phyloP scores from a whole-genome alignment of 257 asterid genomes.

The Nicotiana attenuata region DNA sequence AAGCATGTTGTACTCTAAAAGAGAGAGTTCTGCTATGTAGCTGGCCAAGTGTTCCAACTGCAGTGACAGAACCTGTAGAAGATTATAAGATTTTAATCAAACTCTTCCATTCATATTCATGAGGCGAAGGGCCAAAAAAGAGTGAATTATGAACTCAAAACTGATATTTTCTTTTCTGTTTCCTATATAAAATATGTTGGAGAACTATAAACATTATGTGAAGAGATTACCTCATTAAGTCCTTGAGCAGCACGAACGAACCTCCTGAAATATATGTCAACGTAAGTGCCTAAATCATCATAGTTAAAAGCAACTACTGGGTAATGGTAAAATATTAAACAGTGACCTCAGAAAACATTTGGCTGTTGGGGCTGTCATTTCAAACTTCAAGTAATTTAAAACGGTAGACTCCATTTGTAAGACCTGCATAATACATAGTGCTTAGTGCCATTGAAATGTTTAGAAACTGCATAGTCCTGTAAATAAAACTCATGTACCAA shows the following conservation, averaged over 20 bases:
- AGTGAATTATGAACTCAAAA: not conserved
- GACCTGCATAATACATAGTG: constrained; percentile 37
- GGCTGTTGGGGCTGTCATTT: constrained; percentile 79
- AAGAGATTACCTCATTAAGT: constrained; percentile 49
- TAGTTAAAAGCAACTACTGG: not conserved
- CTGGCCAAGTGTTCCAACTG: constrained; percentile 66
- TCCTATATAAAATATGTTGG: not conserved
- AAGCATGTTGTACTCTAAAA: constrained; percentile 43
- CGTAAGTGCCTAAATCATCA: not conserved
- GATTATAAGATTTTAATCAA: not conserved
- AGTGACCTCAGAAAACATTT: constrained; percentile 81
- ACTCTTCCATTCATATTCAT: not conserved
- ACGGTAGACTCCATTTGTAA: constrained; percentile 82
- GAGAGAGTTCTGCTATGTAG: constrained; percentile 52
- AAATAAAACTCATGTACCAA: constrained; percentile 26
- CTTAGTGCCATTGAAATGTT: constrained; percentile 7
- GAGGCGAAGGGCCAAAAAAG: not conserved
- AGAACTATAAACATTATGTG: not conserved
- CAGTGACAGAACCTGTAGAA: constrained; percentile 38
- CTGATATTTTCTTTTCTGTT: not conserved
- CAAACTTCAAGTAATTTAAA: constrained; percentile 73
- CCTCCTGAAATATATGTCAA: constrained; percentile 44
- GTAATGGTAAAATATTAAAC: not conserved
- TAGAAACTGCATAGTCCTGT: not conserved
- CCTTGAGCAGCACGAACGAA: constrained; percentile 90